Evolutionary conservation across 176 grass and related monocot species (phyloP), one percentile per base, ranked within the genome.

Genomic region (Triticum dicoccoides): DNA sequence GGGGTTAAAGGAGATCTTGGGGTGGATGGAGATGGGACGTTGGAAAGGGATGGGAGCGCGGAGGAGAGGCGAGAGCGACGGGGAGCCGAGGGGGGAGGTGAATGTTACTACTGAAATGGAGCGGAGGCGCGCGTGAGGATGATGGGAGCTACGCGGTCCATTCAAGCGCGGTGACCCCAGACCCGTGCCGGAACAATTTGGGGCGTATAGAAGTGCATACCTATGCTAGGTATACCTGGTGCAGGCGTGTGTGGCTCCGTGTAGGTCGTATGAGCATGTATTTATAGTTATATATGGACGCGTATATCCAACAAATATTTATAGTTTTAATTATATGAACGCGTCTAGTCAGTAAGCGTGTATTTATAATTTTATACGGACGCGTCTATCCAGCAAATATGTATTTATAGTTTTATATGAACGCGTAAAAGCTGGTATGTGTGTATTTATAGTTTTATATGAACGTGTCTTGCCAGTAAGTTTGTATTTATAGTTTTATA

Each of bases 111-210:
- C 78, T 84, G 77, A 76, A 80, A 84, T 65, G 88, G 81, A 88
- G 77, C 65, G 73, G 80, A 76, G 80, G 73, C 32, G 51, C 8
- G 38, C 32, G 7, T 72, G 62, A 91, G 66, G 65, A 66, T 80
- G 89, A 87, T 34, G 82, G 76, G 62, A 62, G 72, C 79, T 41
- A 62, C 65, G 11, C 17, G 84, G n/a, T 33, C 47, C 66, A 71
- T 90, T 84, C 80, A 89, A 85, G 80, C 87, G 77, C 85, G 91
- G 88, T 78, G 86, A 88, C 67, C 67, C 89, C 23, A n/a, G 11
- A 74, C 65, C 61, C 70, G 58, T 77, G 61, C 80, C 23, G 38
- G 42, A 85, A 71, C 61, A 47, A 59, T 65, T 78, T 25, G 11
- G 65, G 54, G 3, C 68, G 76, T 78, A 56, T 59, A 61, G 61